Evolutionary conservation across 2,329 filamentous ascomycete genomes (phyloP).

Genomic region (Pestalotiopsis sp.): DNA sequence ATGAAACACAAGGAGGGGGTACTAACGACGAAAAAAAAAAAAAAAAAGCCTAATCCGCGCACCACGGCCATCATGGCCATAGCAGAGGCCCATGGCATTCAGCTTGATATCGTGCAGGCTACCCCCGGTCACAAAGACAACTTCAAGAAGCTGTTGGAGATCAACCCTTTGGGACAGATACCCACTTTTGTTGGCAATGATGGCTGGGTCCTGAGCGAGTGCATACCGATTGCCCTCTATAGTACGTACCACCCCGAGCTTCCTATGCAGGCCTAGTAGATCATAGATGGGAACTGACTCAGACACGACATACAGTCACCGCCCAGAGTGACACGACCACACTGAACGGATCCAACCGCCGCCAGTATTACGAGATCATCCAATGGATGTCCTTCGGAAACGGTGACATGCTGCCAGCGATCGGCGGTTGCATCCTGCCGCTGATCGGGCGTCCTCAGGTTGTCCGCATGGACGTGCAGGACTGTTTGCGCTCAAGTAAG

Average conservation of each 20-base stretch:
- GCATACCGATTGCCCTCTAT: conserved; percentile 20
- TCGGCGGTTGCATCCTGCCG: conserved; percentile 17
- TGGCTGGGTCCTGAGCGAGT: conserved; percentile 20
- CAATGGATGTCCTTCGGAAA: conserved; percentile 23
- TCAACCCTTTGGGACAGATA: conserved; percentile 19
- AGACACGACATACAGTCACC: conserved; percentile 10
- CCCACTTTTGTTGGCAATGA: conserved; percentile 18
- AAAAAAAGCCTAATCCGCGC: neutral
- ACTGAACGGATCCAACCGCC: conserved; percentile 14
- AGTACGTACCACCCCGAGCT: conserved; percentile 8
- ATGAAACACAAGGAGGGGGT: too few relatives aligned
- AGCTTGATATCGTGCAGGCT: neutral
- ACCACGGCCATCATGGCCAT: neutral
- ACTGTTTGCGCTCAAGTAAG: conserved; percentile 10
- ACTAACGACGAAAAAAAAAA: too few relatives aligned
- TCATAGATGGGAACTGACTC: too few relatives aligned
- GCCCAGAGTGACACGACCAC: conserved; percentile 16
- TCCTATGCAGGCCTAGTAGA: too few relatives aligned
- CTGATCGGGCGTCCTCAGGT: conserved; percentile 14
- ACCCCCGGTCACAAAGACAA: neutral
- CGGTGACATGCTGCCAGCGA: conserved; percentile 18
- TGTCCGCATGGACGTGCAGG: conserved; percentile 13
- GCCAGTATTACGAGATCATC: conserved; percentile 17
- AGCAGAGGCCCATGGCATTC: neutral
- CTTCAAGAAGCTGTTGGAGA: neutral